These are phyloP conservation scores for Musa beccarii DNA, from an alignment of 176 grass and related monocot species.

Conservation along the genomic window DNA sequence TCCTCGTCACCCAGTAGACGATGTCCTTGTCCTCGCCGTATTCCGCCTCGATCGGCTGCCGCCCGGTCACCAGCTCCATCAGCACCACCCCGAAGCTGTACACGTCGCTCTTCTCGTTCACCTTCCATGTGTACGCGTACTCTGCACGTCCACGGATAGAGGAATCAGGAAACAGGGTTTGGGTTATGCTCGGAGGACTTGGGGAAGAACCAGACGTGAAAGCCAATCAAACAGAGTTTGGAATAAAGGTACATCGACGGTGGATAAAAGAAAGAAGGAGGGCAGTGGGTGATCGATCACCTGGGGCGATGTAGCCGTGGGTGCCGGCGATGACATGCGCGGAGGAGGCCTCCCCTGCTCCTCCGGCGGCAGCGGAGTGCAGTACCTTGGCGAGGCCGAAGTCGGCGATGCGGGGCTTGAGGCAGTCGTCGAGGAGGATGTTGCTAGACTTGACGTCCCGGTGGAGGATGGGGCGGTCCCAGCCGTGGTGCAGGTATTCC, in stretches of 20 bases:
- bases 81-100: conserved; percentile 54
- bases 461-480: conserved; percentile 71
- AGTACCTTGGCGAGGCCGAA: conserved; percentile 88
- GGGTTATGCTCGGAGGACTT: too few relatives aligned
- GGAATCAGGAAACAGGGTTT: background rate
- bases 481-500: conserved; percentile 81
- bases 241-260: background rate
- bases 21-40: conserved; percentile 46
- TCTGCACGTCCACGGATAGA: conserved; percentile 17
- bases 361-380: conserved; percentile 1
- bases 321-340: conserved; percentile 57
- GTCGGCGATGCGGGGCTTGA: conserved; percentile 78
- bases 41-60: conserved; percentile 30
- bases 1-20: conserved; percentile 49
- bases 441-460: conserved; percentile 95
- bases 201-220: too few relatives aligned
- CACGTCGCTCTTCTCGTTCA: conserved; percentile 69
- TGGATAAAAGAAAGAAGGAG: background rate
- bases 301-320: conserved; percentile 81
- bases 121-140: conserved; percentile 74
- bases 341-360: conserved; percentile 2
- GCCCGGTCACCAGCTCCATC: conserved; percentile 54
- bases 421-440: conserved; percentile 81
- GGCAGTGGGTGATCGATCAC: conserved; percentile 1
- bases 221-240: background rate